phyloP scores from a whole-genome alignment of 1,284 basidiomycete species.

The Ceratobasidium sp. region DNA sequence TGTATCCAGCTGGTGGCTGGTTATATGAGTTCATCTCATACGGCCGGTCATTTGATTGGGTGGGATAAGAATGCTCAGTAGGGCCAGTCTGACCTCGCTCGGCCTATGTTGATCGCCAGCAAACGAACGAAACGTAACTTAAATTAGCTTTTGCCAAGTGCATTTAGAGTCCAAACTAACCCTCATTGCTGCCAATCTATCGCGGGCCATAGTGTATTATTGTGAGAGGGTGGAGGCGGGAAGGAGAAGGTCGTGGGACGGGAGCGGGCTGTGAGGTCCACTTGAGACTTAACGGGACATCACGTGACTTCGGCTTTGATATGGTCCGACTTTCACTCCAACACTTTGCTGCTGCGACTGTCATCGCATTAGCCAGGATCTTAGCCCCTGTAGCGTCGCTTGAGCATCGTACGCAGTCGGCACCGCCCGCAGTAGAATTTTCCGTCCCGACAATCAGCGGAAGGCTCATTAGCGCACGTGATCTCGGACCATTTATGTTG shows the following conservation, averaged over 20 bases:
- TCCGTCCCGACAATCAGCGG: conserved; percentile 17
- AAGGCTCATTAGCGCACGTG: conserved; percentile 34
- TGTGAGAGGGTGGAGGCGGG: neutral
- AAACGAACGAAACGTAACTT: conserved; percentile 1
- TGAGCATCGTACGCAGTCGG: neutral
- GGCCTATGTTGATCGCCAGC: conserved; percentile 41
- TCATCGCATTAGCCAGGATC: conserved; percentile 12
- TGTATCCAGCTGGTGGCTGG: neutral
- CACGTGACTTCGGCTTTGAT: conserved; percentile 14
- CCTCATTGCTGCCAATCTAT: conserved; percentile 39
- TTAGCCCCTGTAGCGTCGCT: neutral
- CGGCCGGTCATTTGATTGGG: neutral
- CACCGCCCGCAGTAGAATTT: conserved; percentile 33
- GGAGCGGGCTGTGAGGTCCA: conserved; percentile 22
- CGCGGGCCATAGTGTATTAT: conserved; percentile 8
- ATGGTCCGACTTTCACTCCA: conserved; percentile 32
- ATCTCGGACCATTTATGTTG: conserved; percentile 21
- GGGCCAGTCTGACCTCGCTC: conserved; percentile 24
- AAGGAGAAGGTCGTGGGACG: conserved; percentile 4
- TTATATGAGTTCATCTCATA: conserved; percentile 33
- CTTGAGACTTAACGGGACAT: neutral
- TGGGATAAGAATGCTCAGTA: neutral
- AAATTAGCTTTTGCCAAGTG: neutral
- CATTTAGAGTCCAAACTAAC: conserved; percentile 2
- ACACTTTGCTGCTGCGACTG: neutral